Evolutionary conservation across 1,139 yeast species (phyloP).

Genomic region (Dujonia santamariae): DNA sequence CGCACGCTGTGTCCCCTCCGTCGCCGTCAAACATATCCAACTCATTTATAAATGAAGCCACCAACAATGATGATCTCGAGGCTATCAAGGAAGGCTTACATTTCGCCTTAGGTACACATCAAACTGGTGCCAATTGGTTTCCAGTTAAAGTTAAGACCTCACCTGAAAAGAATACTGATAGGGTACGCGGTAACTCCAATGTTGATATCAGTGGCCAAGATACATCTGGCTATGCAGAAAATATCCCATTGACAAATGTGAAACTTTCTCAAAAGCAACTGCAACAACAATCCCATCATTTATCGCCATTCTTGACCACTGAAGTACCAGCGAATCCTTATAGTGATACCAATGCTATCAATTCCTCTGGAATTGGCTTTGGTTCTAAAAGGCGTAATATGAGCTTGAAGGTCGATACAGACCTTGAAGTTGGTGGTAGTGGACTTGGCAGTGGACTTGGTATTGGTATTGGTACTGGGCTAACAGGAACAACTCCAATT

Average conservation of each 20-base stretch:
- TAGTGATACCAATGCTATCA: too few relatives aligned
- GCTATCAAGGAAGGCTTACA: conserved; percentile 36
- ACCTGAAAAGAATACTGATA: conserved; percentile 1
- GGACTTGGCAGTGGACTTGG: conserved; percentile 11
- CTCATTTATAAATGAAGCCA: conserved; percentile 22
- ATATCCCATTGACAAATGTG: conserved; percentile 19
- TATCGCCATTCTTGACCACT: conserved; percentile 6
- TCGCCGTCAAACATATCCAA: neutral
- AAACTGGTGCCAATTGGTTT: conserved; percentile 29
- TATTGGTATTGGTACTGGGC: conserved; percentile 8
- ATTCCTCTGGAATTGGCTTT: neutral
- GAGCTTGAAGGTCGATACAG: conserved; percentile 7
- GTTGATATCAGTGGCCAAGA: neutral
- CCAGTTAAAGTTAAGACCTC: conserved; percentile 17
- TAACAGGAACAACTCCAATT: conserved; percentile 10
- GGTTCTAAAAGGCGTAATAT: too few relatives aligned
- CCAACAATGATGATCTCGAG: conserved; percentile 28
- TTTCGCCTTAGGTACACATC: conserved; percentile 34
- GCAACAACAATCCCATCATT: too few relatives aligned
- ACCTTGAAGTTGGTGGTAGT: too few relatives aligned
- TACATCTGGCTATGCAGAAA: conserved; percentile 15
- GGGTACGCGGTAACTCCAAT: neutral
- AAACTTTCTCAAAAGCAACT: too few relatives aligned
- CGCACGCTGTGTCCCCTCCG: neutral
- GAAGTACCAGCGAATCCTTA: too few relatives aligned